Conservation (phyloP, 2,329 filamentous ascomycete species). For the Diplodia scrobiculata region DNA sequence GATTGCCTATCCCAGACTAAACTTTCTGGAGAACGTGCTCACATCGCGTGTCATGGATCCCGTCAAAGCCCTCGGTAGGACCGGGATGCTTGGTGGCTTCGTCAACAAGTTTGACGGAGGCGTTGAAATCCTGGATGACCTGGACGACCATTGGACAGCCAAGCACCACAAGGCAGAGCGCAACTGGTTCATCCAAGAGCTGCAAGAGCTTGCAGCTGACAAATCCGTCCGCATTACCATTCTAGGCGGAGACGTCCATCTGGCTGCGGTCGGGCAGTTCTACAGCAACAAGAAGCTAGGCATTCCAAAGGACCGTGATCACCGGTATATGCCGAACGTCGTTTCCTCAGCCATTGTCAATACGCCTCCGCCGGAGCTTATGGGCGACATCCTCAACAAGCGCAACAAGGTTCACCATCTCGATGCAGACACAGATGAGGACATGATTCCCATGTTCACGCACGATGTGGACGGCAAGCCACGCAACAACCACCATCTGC, state of each 20-base stretch:
- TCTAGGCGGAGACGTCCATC: constrained; percentile 88
- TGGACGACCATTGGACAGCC: constrained; percentile 97
- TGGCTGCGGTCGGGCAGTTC: constrained; percentile 91
- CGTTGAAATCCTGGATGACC: constrained; percentile 85
- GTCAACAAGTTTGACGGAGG: constrained; percentile 90
- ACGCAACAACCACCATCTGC: constrained; percentile 84
- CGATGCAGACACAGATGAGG: constrained; percentile 77
- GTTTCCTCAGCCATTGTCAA: constrained; percentile 95
- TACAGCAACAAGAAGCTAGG: constrained; percentile 85
- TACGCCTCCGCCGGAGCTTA: constrained; percentile 79
- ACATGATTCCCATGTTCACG: constrained; percentile 91
- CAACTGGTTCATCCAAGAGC: constrained; percentile 80
- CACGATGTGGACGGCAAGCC: constrained; percentile 86
- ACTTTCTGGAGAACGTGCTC: constrained; percentile 67
- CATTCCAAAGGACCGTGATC: constrained; percentile 84
- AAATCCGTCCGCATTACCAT: constrained; percentile 92
- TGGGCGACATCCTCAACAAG: constrained; percentile 91
- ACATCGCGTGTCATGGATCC: constrained; percentile 86
- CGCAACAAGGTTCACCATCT: constrained; percentile 75
- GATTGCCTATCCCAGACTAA: constrained; percentile 51
- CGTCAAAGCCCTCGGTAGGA: constrained; percentile 81
- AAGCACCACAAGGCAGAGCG: constrained; percentile 92
- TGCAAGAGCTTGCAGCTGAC: constrained; percentile 90
- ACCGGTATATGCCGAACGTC: constrained; percentile 95
- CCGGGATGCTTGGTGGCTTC: constrained; percentile 75